phyloP scores from a whole-genome alignment of 2,329 filamentous ascomycete genomes.

The Exophiala sideris region DNA sequence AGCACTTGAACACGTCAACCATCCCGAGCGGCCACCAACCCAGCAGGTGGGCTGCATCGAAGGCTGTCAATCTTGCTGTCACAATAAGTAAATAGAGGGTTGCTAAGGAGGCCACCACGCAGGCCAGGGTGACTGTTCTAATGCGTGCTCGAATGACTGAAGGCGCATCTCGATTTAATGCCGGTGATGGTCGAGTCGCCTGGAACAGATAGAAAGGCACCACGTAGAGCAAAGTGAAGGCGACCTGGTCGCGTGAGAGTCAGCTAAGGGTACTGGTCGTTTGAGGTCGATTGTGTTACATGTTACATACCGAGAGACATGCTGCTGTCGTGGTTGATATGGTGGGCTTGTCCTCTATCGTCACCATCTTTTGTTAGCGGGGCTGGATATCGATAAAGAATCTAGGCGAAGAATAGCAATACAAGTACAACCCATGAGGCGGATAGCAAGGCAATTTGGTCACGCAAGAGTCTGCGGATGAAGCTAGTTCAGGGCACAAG shows the following conservation, averaged over 20 bases:
- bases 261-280: background rate
- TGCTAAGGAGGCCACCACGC: slow-evolving; percentile 61
- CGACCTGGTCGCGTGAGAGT: slow-evolving; percentile 45
- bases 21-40: slow-evolving; percentile 77
- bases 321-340: slow-evolving; percentile 37
- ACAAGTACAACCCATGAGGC: background rate
- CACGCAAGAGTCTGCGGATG: background rate
- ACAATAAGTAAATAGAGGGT: slow-evolving; percentile 65
- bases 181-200: slow-evolving; percentile 73
- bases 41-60: slow-evolving; percentile 64
- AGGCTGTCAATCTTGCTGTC: slow-evolving; percentile 48
- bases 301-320: slow-evolving; percentile 38
- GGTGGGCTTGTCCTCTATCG: slow-evolving; percentile 36
- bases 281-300: background rate
- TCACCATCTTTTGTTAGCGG: slow-evolving; percentile 13
- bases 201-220: slow-evolving; percentile 82
- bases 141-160: slow-evolving; percentile 85
- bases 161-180: slow-evolving; percentile 79
- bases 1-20: slow-evolving; percentile 58
- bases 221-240: slow-evolving; percentile 87
- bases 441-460: background rate
- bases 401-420: background rate
- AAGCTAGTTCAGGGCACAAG: slow-evolving; percentile 13
- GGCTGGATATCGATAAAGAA: slow-evolving; percentile 14
- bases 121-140: slow-evolving; percentile 73